phyloP scores from a whole-genome alignment of 1,284 basidiomycete genomes.

The Ganoderma lucidum region DNA sequence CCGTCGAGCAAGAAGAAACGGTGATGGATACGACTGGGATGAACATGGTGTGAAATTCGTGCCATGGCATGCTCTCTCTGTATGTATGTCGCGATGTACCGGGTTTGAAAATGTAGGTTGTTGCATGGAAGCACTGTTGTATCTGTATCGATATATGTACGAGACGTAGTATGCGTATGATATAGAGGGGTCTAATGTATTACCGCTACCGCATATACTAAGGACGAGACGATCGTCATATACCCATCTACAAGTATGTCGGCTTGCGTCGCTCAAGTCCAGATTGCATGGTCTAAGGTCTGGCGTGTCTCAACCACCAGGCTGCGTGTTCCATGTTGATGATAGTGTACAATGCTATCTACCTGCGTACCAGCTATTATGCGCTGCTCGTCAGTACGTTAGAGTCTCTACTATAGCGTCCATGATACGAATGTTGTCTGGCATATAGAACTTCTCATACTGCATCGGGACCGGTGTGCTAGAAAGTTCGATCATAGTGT shows the following conservation, averaged over 20 bases:
- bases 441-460: constrained; percentile 92
- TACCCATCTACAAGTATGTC: not conserved
- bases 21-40: not conserved
- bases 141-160: constrained; percentile 16
- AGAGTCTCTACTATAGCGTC: constrained; percentile 89
- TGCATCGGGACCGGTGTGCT: constrained; percentile 85
- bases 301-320: not conserved
- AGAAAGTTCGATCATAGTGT: constrained; percentile 14
- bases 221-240: not conserved
- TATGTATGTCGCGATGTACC: not conserved
- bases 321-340: not conserved
- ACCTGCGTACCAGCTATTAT: not conserved
- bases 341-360: constrained; percentile 24
- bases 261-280: not conserved
- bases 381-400: constrained; percentile 59
- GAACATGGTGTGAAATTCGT: not conserved
- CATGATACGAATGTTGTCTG: constrained; percentile 83
- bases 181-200: not conserved
- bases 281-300: not conserved
- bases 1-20: constrained; percentile 28
- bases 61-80: not conserved
- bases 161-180: not conserved
- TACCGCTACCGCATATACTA: not conserved
- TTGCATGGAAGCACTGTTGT: not conserved
- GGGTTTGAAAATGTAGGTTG: not conserved